phyloP scores from a whole-genome alignment of 345 rosid genomes.

The Ceriops tagal region DNA sequence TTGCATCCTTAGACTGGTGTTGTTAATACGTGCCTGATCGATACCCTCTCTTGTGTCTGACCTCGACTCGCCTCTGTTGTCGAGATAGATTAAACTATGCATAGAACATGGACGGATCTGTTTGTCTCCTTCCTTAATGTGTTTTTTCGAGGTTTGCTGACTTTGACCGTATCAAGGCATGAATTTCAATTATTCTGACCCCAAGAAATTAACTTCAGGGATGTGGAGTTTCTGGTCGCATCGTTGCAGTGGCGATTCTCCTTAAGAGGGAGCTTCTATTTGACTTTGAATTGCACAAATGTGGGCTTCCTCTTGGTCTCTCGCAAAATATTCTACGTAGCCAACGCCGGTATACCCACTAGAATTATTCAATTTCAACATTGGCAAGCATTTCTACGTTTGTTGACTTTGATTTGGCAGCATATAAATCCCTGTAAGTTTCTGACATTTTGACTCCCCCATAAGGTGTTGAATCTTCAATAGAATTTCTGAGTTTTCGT shows the following conservation, averaged over 20 bases:
- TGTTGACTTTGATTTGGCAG: constrained; percentile 25
- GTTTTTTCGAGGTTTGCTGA: neutral
- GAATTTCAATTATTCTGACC: constrained; percentile 1
- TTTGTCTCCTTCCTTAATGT: neutral
- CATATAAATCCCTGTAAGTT: neutral
- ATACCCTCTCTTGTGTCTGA: too few species aligned
- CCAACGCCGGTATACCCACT: neutral
- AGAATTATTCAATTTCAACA: neutral
- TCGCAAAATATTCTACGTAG: neutral
- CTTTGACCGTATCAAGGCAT: neutral
- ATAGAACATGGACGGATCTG: neutral
- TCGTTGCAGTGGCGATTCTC: constrained; percentile 7
- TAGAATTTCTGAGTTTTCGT: neutral
- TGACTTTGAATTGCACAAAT: constrained; percentile 15
- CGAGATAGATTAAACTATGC: constrained; percentile 1
- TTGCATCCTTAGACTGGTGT: constrained; percentile 12
- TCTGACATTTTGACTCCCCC: neutral
- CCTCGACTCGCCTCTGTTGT: neutral
- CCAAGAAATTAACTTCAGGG: constrained; percentile 9
- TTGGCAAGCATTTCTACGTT: neutral
- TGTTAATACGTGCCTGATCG: neutral
- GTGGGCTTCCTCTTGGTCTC: neutral
- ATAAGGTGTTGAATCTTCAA: neutral
- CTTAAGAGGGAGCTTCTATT: neutral
- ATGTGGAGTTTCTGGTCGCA: constrained; percentile 6